Evolutionary conservation across 1,284 basidiomycete genomes (phyloP).

Genomic region (Entoloma clypeatum): DNA sequence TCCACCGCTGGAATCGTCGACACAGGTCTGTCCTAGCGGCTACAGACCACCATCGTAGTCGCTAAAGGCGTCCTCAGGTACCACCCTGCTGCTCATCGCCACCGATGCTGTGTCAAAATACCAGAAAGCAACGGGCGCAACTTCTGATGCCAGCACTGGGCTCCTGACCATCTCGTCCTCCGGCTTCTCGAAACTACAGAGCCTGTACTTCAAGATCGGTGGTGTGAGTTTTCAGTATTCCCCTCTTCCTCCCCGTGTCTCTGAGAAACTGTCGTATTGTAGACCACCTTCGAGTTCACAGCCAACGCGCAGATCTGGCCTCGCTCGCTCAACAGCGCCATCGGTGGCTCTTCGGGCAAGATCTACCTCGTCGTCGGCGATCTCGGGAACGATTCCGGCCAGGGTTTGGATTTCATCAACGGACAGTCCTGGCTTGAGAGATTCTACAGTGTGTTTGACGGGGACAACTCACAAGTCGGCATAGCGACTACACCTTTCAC

Average conservation of each 20-base stretch:
- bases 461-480: conserved; percentile 50
- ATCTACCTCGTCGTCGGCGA: conserved; percentile 52
- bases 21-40: conserved; percentile 32
- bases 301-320: conserved; percentile 62
- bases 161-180: conserved; percentile 50
- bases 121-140: conserved; percentile 47
- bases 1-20: conserved; percentile 60
- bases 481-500: conserved; percentile 56
- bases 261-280: background rate
- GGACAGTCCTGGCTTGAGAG: conserved; percentile 59
- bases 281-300: conserved; percentile 45
- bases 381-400: conserved; percentile 34
- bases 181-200: conserved; percentile 50
- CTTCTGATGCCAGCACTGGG: conserved; percentile 46
- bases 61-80: conserved; percentile 27
- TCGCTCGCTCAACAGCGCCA: conserved; percentile 44
- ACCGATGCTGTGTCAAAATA: conserved; percentile 52
- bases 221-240: conserved; percentile 26
- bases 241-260: background rate
- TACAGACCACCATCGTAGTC: background rate
- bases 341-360: conserved; percentile 42
- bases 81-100: conserved; percentile 37
- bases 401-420: conserved; percentile 50
- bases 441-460: conserved; percentile 67
- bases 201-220: conserved; percentile 53